Conservation (phyloP, 2,329 filamentous ascomycete genomes). For the Sporothrix mexicana region DNA sequence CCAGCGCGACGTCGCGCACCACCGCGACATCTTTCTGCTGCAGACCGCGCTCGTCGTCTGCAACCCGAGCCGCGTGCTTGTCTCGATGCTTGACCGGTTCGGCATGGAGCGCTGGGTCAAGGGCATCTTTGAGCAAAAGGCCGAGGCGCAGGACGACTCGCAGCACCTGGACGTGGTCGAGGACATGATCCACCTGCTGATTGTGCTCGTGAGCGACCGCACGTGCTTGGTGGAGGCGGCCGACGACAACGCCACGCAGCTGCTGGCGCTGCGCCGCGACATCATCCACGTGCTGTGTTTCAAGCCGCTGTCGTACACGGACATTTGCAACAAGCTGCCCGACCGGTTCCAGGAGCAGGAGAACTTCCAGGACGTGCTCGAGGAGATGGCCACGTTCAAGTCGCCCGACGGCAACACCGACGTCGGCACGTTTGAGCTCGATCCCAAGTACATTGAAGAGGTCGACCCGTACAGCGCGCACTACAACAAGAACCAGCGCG, state of each 20-base stretch:
- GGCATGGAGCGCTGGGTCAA: slow-evolving; percentile 87
- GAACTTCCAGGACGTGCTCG: slow-evolving; percentile 81
- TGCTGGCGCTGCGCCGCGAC: slow-evolving; percentile 80
- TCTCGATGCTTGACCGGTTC: slow-evolving; percentile 89
- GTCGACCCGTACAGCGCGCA: slow-evolving; percentile 96
- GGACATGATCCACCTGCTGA: slow-evolving; percentile 92
- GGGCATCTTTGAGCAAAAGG: slow-evolving; percentile 75
- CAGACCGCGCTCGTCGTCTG: slow-evolving; percentile 90
- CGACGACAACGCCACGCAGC: slow-evolving; percentile 67
- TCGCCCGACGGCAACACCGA: slow-evolving; percentile 90
- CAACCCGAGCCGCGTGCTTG: slow-evolving; percentile 80
- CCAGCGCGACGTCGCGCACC: slow-evolving; percentile 89
- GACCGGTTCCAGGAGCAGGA: slow-evolving; percentile 90
- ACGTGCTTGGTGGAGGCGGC: slow-evolving; percentile 72
- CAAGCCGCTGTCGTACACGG: slow-evolving; percentile 93
- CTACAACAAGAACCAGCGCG: slow-evolving; percentile 95
- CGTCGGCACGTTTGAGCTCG: slow-evolving; percentile 91
- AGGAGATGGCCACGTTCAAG: slow-evolving; percentile 87
- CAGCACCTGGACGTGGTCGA: slow-evolving; percentile 94
- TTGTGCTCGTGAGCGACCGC: slow-evolving; percentile 88
- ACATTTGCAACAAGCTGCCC: slow-evolving; percentile 82
- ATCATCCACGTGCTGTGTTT: slow-evolving; percentile 95
- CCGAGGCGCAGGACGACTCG: slow-evolving; percentile 77
- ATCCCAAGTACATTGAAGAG: slow-evolving; percentile 81
- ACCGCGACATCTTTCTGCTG: slow-evolving; percentile 91